A percentile compares a stretch with the other conserved stretches of the same genome.
Evolutionary conservation across 768 basidiomycete genomes (phyloP).

Genomic region (Mrakia gelida): DNA sequence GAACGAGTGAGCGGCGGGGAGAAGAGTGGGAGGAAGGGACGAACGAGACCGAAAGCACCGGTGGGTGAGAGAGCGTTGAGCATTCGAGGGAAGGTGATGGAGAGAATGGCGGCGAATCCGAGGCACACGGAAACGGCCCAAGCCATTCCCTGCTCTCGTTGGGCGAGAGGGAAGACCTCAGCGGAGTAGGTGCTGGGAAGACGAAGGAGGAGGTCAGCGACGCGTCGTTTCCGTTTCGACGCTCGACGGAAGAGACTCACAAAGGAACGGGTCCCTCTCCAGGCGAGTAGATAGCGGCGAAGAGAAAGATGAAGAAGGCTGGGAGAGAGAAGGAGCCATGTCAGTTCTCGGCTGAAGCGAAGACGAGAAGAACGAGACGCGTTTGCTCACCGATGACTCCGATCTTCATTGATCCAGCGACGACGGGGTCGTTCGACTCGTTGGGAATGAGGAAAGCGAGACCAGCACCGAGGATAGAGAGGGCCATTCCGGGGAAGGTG

Average conservation of each 20-base stretch:
- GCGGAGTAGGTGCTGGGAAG: constrained; percentile 59
- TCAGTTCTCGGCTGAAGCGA: too few species aligned
- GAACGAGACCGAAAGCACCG: constrained; percentile 58
- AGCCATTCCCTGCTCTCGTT: constrained; percentile 74
- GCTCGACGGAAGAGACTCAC: neutral
- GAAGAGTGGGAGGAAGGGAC: neutral
- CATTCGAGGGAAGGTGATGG: constrained; percentile 63
- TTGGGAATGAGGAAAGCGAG: constrained; percentile 59
- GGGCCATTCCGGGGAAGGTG: constrained; percentile 73
- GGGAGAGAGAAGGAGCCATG: too few species aligned
- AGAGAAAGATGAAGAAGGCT: constrained; percentile 48
- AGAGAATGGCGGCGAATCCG: constrained; percentile 46
- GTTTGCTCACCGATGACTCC: constrained; percentile 43
- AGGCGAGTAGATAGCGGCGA: constrained; percentile 64
- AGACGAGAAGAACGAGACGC: too few species aligned
- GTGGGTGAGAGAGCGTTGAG: constrained; percentile 60
- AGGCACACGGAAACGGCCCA: constrained; percentile 61
- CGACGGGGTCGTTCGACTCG: constrained; percentile 36
- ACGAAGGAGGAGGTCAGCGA: neutral
- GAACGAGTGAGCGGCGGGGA: neutral
- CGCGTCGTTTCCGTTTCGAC: neutral
- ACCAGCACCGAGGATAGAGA: constrained; percentile 68
- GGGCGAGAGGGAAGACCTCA: constrained; percentile 81
- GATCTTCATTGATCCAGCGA: constrained; percentile 42
- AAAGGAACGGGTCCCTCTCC: constrained; percentile 89